These are phyloP conservation scores for Hymenoscyphus infarciens DNA, from an alignment of 2,329 filamentous ascomycete species.

Conservation along the genomic window DNA sequence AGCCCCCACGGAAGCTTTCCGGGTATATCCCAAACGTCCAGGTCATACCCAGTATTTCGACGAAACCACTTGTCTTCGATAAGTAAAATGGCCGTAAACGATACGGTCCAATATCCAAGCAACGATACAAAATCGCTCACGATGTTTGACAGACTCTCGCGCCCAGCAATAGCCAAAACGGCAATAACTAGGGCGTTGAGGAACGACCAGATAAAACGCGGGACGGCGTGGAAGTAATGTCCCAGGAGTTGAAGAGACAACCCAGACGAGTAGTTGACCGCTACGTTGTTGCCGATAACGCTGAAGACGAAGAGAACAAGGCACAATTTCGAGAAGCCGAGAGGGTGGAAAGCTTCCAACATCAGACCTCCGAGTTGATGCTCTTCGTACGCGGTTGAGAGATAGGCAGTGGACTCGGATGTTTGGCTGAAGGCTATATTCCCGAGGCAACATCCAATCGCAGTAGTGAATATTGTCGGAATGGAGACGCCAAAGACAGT, in stretches of 20 bases:
- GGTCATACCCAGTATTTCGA: constrained; percentile 28
- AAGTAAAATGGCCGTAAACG: constrained; percentile 32
- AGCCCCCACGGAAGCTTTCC: constrained; percentile 30
- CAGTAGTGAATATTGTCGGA: constrained; percentile 40
- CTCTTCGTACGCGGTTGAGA: constrained; percentile 39
- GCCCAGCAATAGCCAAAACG: constrained; percentile 31
- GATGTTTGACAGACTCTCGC: constrained; percentile 29
- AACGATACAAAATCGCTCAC: constrained; percentile 33
- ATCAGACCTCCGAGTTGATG: constrained; percentile 47
- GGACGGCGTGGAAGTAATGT: constrained; percentile 35
- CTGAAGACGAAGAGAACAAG: constrained; percentile 35
- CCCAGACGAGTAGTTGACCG: constrained; percentile 33
- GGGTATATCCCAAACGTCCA: constrained; percentile 31
- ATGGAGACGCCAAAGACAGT: constrained; percentile 31
- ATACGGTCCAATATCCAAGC: constrained; percentile 34
- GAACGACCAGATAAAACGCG: constrained; percentile 34
- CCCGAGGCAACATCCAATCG: constrained; percentile 42
- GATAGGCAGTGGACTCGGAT: constrained; percentile 38
- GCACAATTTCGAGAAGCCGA: constrained; percentile 46
- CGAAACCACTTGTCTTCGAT: constrained; percentile 32
- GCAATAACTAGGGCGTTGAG: constrained; percentile 30
- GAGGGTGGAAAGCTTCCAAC: constrained; percentile 42
- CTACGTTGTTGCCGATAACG: constrained; percentile 34
- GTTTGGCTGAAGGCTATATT: constrained; percentile 37
- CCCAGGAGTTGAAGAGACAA: constrained; percentile 33